Percentiles rank a stretch among this genome's conserved stretches.
Conservation (phyloP, 2,329 filamentous ascomycete species). For the Epichloe sibirici region DNA sequence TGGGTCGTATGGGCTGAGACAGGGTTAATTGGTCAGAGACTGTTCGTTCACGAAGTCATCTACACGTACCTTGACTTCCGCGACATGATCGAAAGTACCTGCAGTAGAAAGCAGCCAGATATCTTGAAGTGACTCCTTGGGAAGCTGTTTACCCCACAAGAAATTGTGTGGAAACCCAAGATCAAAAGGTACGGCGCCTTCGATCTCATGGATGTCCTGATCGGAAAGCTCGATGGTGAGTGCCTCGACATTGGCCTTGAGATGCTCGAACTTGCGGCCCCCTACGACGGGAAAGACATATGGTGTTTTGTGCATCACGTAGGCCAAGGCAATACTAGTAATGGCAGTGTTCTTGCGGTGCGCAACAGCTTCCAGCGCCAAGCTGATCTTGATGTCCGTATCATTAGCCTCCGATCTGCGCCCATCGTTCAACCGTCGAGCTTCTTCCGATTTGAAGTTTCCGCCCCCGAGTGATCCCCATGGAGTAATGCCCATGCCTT, state of each 20-base stretch:
- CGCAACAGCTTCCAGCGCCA: constrained; percentile 37
- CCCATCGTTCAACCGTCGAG: constrained; percentile 22
- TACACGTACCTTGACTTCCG: constrained; percentile 22
- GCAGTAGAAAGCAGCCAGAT: constrained; percentile 33
- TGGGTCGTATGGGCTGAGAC: constrained; percentile 27
- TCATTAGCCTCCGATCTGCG: constrained; percentile 30
- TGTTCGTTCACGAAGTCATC: not conserved
- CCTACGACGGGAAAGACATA: constrained; percentile 66
- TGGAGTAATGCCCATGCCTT: constrained; percentile 41
- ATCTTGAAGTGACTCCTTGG: constrained; percentile 24
- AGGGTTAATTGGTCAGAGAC: not conserved
- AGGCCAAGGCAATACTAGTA: constrained; percentile 51
- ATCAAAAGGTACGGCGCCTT: constrained; percentile 48
- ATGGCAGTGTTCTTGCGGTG: constrained; percentile 28
- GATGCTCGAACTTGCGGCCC: constrained; percentile 55
- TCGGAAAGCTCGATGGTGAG: constrained; percentile 45
- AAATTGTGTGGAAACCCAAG: constrained; percentile 56
- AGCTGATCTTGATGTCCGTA: constrained; percentile 38
- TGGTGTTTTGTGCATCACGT: constrained; percentile 59
- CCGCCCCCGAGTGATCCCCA: constrained; percentile 46
- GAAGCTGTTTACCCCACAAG: constrained; percentile 30
- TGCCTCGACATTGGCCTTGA: constrained; percentile 58
- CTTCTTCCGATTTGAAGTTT: constrained; percentile 29
- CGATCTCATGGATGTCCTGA: constrained; percentile 55
- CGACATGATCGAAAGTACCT: constrained; percentile 39